Conservation (phyloP, 1,284 basidiomycete species). For the Jaminaea rosea region DNA sequence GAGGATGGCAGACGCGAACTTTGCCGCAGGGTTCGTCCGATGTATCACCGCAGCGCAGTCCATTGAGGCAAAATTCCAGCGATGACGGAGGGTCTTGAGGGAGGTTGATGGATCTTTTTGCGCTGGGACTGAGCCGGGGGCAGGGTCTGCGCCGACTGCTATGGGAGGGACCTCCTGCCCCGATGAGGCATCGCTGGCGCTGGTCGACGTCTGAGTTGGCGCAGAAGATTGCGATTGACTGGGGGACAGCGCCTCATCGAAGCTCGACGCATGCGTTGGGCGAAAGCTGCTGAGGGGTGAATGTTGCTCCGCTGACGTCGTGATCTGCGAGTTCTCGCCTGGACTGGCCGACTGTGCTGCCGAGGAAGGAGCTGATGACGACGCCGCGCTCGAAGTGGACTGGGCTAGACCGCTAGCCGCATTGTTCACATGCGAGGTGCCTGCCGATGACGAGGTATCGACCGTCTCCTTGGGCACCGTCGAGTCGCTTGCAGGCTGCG, state of each 20-base stretch:
- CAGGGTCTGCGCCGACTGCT: background rate
- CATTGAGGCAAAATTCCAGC: constrained; percentile 82
- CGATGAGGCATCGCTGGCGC: background rate
- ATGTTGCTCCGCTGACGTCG: background rate
- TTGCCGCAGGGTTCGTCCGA: constrained; percentile 68
- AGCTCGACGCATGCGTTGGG: background rate
- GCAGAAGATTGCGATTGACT: no score
- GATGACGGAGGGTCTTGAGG: constrained; percentile 34
- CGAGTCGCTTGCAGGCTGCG: background rate
- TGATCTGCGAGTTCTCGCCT: background rate
- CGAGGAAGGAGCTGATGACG: background rate
- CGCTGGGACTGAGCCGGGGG: constrained; percentile 4
- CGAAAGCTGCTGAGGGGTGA: background rate
- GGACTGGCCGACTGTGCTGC: no score
- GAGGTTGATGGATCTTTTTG: constrained; percentile 19
- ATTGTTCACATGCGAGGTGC: no score
- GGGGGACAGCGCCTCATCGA: background rate
- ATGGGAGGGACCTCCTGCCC: no score
- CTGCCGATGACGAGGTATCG: background rate
- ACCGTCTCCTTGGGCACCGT: no score
- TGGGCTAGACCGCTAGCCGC: background rate
- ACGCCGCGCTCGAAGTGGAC: background rate
- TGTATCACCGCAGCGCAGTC: constrained; percentile 92
- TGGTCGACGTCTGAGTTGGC: background rate
- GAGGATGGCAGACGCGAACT: constrained; percentile 73